Conservation (phyloP, 2,329 filamentous ascomycete species). For the Rutstroemia sp. region DNA sequence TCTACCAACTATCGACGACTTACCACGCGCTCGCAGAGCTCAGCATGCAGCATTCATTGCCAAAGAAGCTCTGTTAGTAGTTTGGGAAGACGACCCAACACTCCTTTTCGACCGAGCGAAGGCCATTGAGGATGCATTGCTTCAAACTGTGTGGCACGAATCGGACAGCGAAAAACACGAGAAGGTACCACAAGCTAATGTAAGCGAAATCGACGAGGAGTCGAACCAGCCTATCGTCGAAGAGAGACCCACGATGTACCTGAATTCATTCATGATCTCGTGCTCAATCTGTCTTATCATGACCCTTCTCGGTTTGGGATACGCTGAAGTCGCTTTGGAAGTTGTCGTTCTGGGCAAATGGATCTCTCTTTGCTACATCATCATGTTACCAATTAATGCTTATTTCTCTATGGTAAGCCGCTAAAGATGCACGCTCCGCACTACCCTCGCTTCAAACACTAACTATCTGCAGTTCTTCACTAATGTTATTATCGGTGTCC, state of each 20-base stretch:
- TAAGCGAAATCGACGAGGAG: constrained; percentile 62
- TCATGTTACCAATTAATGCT: constrained; percentile 61
- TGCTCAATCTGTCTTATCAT: constrained; percentile 60
- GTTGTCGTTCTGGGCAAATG: constrained; percentile 57
- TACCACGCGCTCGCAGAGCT: constrained; percentile 64
- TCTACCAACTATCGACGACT: constrained; percentile 62
- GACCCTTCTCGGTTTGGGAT: constrained; percentile 61
- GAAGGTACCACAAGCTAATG: constrained; percentile 37
- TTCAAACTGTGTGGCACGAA: constrained; percentile 67
- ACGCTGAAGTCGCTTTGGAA: constrained; percentile 62
- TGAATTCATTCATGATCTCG: constrained; percentile 62
- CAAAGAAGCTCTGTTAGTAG: constrained; percentile 61
- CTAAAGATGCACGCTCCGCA: not conserved
- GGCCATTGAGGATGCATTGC: constrained; percentile 67
- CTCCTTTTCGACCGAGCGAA: constrained; percentile 63
- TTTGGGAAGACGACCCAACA: constrained; percentile 76
- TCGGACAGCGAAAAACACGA: constrained; percentile 49
- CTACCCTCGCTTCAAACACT: not conserved
- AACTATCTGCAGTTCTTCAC: constrained; percentile 50
- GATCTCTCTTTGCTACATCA: constrained; percentile 55
- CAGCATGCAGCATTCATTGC: constrained; percentile 77
- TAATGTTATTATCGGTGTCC: constrained; percentile 68
- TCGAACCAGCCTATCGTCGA: constrained; percentile 59
- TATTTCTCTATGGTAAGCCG: constrained; percentile 59
- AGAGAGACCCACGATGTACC: constrained; percentile 57